Conservation (phyloP, 495 filamentous ascomycete genomes). For the Podospora bellae-mahoneyi region DNA sequence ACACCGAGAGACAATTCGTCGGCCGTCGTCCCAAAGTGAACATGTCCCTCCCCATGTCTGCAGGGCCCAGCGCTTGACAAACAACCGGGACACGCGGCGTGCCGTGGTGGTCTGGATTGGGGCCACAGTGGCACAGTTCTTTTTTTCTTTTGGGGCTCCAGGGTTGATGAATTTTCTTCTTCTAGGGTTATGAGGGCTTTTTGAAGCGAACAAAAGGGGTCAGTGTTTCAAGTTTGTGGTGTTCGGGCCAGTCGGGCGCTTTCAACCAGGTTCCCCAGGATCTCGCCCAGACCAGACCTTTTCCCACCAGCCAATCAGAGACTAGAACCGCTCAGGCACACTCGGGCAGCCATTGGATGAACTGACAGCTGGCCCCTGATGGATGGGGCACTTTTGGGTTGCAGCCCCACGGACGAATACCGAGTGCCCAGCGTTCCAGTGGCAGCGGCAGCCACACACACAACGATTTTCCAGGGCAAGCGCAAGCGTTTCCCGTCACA, state of each 20-base stretch:
- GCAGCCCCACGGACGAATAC: constrained; percentile 17
- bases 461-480: constrained; percentile 1
- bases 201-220: constrained; percentile 21
- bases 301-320: constrained; percentile 1
- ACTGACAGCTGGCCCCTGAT: constrained; percentile 3
- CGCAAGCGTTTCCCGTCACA: constrained; percentile 14
- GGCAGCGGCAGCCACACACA: constrained; percentile 3
- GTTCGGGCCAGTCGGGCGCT: constrained; percentile 19
- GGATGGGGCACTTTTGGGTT: constrained; percentile 3
- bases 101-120: constrained; percentile 1
- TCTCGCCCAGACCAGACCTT: constrained; percentile 18
- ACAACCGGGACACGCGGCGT: constrained; percentile 13
- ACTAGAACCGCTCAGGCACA: constrained; percentile 20
- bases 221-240: constrained; percentile 28
- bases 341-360: constrained; percentile 20
- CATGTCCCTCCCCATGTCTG: background rate
- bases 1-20: background rate
- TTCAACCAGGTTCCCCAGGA: constrained; percentile 28
- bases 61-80: constrained; percentile 1
- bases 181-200: constrained; percentile 4
- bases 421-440: background rate
- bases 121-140: constrained; percentile 13
- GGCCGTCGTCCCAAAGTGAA: background rate
- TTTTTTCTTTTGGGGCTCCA: background rate
- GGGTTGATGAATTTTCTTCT: background rate